Base-by-base conservation (phyloP, 768 basidiomycete genomes). In the Macrolepiota albuminosa region DNA sequence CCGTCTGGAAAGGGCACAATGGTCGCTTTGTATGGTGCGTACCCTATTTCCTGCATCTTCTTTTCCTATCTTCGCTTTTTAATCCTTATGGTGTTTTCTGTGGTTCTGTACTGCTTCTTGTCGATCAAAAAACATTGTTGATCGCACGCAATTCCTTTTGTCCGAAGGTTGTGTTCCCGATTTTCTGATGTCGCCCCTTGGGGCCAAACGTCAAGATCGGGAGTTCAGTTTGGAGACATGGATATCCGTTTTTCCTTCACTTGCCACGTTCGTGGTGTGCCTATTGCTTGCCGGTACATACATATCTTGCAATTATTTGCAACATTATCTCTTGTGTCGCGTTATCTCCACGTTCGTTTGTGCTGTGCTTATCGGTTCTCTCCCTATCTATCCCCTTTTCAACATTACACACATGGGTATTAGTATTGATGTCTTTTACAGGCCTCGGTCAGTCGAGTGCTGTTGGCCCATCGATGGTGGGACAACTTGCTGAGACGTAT, bases 1-100 rank as follows among this genome's bases (percentile, higher is more conserved):
- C 86, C 90, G 0, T 76, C 78, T 34, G 88, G 88, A 6, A 83
- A 87, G 67, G 96, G 96, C 8, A 84, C 84, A 34, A 95, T 98
- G 94, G 93, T 97, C 4, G 81, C 88, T 14, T 70, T 98, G 13
- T 98, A 97, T 68, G 95, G 95, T 95, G 60, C 57, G 84, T 76
- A 13, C 40, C 46, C 13, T 31, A 47, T 33, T 31, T n/a, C 24
- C 21, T 53, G 33, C 34, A 6, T 53, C 13, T 9, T 45, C 5
- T 11, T 13, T 24, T 37, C 24, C 14, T 26, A 24, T 53, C 52
- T 43, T 16, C 54, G 26, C n/a, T 43, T 29, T 14, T 7, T 9
- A 24, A 46, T 50, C 2, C 26, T 42, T 42, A n/a, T 43, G 9
- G 4, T 21, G 2, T n/a, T 0, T 55, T 16, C 9, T 37, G 21